Conservation (phyloP, 345 rosid species). For the Linum usitatissimum region DNA sequence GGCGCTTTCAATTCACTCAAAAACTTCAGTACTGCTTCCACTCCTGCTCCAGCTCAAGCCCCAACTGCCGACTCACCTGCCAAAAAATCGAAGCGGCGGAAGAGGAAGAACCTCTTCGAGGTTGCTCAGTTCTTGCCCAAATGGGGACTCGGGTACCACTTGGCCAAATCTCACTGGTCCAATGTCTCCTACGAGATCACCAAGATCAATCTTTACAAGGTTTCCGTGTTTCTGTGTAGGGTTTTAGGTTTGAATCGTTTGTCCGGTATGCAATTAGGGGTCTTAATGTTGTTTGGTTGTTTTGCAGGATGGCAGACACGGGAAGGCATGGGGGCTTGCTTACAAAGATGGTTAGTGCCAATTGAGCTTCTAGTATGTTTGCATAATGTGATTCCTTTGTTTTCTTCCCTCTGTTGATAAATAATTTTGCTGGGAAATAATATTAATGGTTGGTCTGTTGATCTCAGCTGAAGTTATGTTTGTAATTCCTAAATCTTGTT, state of each 20-base stretch:
- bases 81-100: conserved; percentile 42
- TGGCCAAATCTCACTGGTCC: conserved; percentile 95
- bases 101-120: conserved; percentile 93
- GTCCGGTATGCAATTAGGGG: background rate
- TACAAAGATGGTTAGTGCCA: conserved; percentile 63
- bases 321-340: conserved; percentile 95
- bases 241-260: background rate
- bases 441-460: background rate
- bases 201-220: conserved; percentile 93
- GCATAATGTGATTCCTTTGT: background rate
- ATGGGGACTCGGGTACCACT: conserved; percentile 87
- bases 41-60: conserved; percentile 4
- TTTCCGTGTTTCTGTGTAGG: conserved; percentile 4
- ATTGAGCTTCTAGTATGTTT: background rate
- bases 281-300: background rate
- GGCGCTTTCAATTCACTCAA: conserved; percentile 36
- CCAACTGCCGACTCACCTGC: conserved; percentile 15
- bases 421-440: too few relatives aligned
- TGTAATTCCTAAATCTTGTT: background rate
- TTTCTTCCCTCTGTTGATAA: background rate
- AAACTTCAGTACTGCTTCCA: conserved; percentile 30
- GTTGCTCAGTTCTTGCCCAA: conserved; percentile 87
- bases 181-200: conserved; percentile 81
- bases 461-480: background rate
- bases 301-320: conserved; percentile 83